Conservation (phyloP, 1,284 basidiomycete species). For the Laetiporus sulphureus region DNA sequence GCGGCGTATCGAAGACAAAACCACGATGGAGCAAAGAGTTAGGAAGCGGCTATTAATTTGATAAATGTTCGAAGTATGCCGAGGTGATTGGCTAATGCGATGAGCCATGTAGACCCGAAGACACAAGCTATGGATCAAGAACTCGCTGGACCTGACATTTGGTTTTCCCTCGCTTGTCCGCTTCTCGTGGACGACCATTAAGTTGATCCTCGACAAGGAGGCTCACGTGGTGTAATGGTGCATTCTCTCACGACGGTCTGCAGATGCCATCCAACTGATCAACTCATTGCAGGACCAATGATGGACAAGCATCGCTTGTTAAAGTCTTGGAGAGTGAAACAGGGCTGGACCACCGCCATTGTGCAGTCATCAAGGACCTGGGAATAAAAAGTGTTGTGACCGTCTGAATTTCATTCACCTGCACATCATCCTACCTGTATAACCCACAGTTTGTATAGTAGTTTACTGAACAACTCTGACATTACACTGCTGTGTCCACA, state of each 20-base stretch:
- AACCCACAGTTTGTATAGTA: too few species aligned
- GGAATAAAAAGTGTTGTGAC: conserved; percentile 58
- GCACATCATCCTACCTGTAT: too few species aligned
- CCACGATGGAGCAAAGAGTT: conserved; percentile 37
- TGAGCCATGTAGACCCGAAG: conserved; percentile 64
- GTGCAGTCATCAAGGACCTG: conserved; percentile 62
- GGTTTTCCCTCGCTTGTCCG: conserved; percentile 88
- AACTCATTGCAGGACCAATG: conserved; percentile 72
- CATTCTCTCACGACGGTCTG: conserved; percentile 19
- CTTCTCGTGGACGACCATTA: conserved; percentile 96
- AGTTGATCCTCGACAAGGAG: conserved; percentile 78
- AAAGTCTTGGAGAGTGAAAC: conserved; percentile 67
- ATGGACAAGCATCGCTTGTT: conserved; percentile 68
- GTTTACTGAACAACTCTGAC: too few species aligned
- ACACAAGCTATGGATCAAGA: conserved; percentile 84
- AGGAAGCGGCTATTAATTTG: conserved; percentile 87
- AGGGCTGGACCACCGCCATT: conserved; percentile 66
- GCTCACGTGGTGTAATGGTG: conserved; percentile 79
- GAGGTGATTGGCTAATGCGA: conserved; percentile 6
- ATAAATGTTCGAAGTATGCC: too few species aligned
- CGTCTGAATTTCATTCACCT: too few species aligned
- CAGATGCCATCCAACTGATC: too few species aligned
- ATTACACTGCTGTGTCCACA: too few species aligned
- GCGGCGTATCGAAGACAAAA: conserved; percentile 4
- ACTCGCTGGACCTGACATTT: conserved; percentile 84